A percentile compares a stretch with the other conserved stretches of the same genome.
These are phyloP conservation scores for Astragalus membranaceus DNA, from an alignment of 306 rosid genomes.

Conservation along the genomic window DNA sequence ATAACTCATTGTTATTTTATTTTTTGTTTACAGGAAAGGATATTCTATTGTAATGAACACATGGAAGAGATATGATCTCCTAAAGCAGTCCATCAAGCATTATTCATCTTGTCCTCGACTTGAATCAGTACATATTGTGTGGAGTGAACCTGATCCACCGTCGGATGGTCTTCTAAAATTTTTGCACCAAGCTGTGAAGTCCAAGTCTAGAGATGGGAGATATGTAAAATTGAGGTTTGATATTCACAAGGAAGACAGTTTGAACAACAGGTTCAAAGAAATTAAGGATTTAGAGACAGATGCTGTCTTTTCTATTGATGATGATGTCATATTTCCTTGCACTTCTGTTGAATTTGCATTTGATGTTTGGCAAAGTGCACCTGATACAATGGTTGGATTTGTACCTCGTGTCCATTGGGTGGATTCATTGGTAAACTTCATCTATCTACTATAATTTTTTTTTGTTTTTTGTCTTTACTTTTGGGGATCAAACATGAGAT, in stretches of 20 bases:
- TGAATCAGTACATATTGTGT: slow-evolving; percentile 70
- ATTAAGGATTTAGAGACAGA: slow-evolving; percentile 64
- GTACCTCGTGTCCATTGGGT: slow-evolving; percentile 93
- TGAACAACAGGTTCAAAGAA: slow-evolving; percentile 90
- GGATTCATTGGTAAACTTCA: slow-evolving; percentile 51
- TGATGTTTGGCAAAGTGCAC: slow-evolving; percentile 88
- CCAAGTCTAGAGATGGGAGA: slow-evolving; percentile 41
- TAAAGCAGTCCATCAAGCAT: slow-evolving; percentile 84
- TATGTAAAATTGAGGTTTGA: slow-evolving; percentile 59
- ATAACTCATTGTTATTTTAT: background rate
- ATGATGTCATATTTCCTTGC: slow-evolving; percentile 91
- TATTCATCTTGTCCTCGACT: slow-evolving; percentile 71
- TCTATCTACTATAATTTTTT: background rate
- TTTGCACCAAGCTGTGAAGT: slow-evolving; percentile 37
- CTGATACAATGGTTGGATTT: slow-evolving; percentile 94
- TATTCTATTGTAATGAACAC: slow-evolving; percentile 88
- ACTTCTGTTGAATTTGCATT: slow-evolving; percentile 83
- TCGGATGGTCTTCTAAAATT: slow-evolving; percentile 37
- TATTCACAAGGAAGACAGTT: slow-evolving; percentile 73
- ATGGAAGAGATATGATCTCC: slow-evolving; percentile 93
- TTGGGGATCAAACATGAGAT: too few relatives aligned
- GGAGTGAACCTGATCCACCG: slow-evolving; percentile 94
- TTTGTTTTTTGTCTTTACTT: too few relatives aligned
- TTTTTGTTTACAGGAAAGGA: slow-evolving; percentile 56
- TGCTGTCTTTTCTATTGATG: slow-evolving; percentile 85